Conservation (phyloP, 2,329 filamentous ascomycete species). For the Fusarium sp. region DNA sequence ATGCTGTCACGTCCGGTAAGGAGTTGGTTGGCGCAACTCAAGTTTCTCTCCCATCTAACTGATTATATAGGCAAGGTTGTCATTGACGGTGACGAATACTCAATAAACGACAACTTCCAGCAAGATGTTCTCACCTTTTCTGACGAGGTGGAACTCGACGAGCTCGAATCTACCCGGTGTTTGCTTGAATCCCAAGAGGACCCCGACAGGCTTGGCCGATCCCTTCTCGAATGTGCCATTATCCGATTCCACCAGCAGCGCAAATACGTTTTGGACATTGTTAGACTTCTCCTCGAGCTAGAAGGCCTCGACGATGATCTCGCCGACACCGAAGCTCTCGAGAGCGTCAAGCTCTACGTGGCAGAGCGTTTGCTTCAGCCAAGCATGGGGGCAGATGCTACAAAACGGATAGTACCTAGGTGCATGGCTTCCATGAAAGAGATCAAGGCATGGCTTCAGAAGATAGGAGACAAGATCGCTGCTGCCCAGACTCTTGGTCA, state of each 20-base stretch:
- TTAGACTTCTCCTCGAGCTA: constrained; percentile 81
- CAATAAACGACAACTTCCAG: constrained; percentile 87
- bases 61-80: constrained; percentile 74
- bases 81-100: constrained; percentile 77
- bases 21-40: constrained; percentile 3
- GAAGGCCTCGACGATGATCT: constrained; percentile 65
- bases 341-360: constrained; percentile 49
- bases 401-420: constrained; percentile 73
- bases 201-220: constrained; percentile 72
- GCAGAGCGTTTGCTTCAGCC: constrained; percentile 47
- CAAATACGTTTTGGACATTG: constrained; percentile 82
- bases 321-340: constrained; percentile 47
- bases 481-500: constrained; percentile 80
- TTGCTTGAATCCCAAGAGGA: constrained; percentile 79
- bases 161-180: constrained; percentile 81
- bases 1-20: constrained; percentile 73
- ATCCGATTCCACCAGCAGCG: constrained; percentile 90
- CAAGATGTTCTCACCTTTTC: constrained; percentile 83
- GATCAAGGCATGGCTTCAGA: constrained; percentile 80
- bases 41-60: constrained; percentile 24
- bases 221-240: constrained; percentile 79
- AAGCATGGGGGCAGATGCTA: constrained; percentile 47
- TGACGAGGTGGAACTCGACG: constrained; percentile 90
- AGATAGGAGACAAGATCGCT: constrained; percentile 78
- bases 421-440: constrained; percentile 80